phyloP scores from a whole-genome alignment of 345 rosid genomes.

The Murraya paniculata region DNA sequence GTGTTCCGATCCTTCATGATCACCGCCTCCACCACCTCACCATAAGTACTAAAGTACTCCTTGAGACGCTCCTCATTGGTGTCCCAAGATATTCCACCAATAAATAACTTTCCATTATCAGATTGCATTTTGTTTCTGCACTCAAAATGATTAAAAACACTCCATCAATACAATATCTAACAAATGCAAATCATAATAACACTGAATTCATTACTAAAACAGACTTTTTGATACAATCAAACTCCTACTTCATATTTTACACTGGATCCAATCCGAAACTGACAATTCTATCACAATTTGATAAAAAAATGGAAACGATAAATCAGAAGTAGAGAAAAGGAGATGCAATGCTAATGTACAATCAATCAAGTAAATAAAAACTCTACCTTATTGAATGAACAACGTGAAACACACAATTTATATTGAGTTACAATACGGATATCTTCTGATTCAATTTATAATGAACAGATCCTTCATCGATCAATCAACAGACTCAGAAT shows the following conservation, averaged over 20 bases:
- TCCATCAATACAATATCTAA: slow-evolving; percentile 17
- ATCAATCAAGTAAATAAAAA: slow-evolving; percentile 19
- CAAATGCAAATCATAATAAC: slow-evolving; percentile 16
- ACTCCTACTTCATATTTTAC: slow-evolving; percentile 7
- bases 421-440: slow-evolving; percentile 23
- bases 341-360: slow-evolving; percentile 23
- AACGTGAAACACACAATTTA: slow-evolving; percentile 23
- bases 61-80: slow-evolving; percentile 90
- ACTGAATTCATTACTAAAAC: slow-evolving; percentile 6
- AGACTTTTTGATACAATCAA: background rate
- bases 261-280: slow-evolving; percentile 33
- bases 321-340: slow-evolving; percentile 15
- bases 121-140: slow-evolving; percentile 84
- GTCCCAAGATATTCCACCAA: slow-evolving; percentile 99
- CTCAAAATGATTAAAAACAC: background rate
- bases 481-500: slow-evolving; percentile 32
- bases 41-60: slow-evolving; percentile 82
- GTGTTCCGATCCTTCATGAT: slow-evolving; percentile 98
- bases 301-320: background rate
- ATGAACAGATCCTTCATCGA: slow-evolving; percentile 58
- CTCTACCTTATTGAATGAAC: slow-evolving; percentile 41
- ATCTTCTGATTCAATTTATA: slow-evolving; percentile 41
- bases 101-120: slow-evolving; percentile 86
- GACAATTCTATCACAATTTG: slow-evolving; percentile 10
- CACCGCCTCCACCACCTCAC: slow-evolving; percentile 94